Base-by-base conservation (phyloP, 345 rosid genomes). In the Melastoma malabathricum region DNA sequence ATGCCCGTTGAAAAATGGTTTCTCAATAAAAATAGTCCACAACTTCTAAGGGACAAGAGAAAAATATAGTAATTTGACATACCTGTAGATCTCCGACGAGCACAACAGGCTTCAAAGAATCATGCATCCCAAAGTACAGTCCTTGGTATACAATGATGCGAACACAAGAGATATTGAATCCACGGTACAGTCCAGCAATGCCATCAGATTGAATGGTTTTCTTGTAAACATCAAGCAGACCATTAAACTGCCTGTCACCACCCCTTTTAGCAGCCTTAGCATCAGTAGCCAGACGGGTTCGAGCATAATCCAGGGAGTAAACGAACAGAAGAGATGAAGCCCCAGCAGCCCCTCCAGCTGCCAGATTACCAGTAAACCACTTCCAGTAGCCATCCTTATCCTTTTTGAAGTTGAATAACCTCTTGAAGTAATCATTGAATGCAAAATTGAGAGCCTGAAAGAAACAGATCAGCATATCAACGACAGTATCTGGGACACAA, bases 331-430 rank as follows among this genome's bases (percentile, higher is more conserved):
- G 73, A 6, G 82, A 76, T 51, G 82, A 67, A 57, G 79, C 82
- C 53, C 82, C 82, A 47, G 82, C 82, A 44, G 71, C 71, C 43
- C 76, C 79, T 59, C 82, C 82, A 43, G 82, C 73, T 16, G 81
- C 81, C 75, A 76, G 57, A 53, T 76, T 76, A 50, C 81, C 81
- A 50, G 73, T 75, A 66, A 76, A 76, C 81, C 81, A 76, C 45
- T 72, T 72, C 78, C 78, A 72, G 61, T 76, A 76, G 25, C 78
- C 78, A 57, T 76, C 79, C 44, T 56, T 64, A 51, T 76, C 76
- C 57, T 76, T 73, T 74, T 73, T 76, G 65, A 76, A 76, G 67
- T 73, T 70, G 48, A 76, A 76, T 58, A 76, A 43, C 25, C 72
- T 67, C 65, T 76, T 76, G 59, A 76, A 76, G 55, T 76, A 63